Base-by-base conservation (phyloP, 31 red algal species). In the Asparagopsis taxiformis region DNA sequence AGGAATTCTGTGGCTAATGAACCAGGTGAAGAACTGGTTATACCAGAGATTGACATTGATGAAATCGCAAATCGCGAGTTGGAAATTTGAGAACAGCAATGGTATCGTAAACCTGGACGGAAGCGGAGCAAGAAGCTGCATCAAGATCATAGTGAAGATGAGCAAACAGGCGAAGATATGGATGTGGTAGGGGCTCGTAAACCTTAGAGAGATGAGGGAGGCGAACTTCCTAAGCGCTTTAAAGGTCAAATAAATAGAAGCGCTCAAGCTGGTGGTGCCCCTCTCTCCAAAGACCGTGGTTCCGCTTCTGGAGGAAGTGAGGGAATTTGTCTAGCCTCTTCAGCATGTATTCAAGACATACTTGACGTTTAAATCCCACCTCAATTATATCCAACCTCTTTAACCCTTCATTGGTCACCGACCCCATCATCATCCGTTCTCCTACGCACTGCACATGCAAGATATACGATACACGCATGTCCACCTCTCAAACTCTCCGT, bases 11-110 rank as follows among this genome's bases (percentile, higher is more conserved):
- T 34, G 33, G 24, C 33, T 17, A 72, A 51, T 3, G 37, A 65
- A 26, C 51, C 43, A 3, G 67, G 35, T 56, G 34, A 61, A 31
- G 65, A 77, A 19, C 55, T 58, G n/a, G 16, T 77, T 16, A 33
- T 33, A 9, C 72, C 36, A 20, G 64, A 39, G 5, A 53, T 77
- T 22, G 73, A 87, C 35, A 87, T 87, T 56, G 72, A 87, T 58
- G 83, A 87, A 77, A 31, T 87, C 11, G 83, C 83, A 6, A 62
- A 87, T 29, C 29, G 65, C 41, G 83, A 87, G 29, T 29, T 87
- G 1, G 63, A 77, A 69, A 68, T 87, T 55, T 68, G 77, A 53
- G 83, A 87, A 22, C 70, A 57, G 49, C 20, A 72, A 53, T 19
- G 68, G 21, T 16, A 53, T 5, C 22, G 50, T 21, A 53, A 55